These are phyloP conservation scores for Stylosanthes scabra DNA, from an alignment of 331 rosid genomes.

Conservation along the genomic window DNA sequence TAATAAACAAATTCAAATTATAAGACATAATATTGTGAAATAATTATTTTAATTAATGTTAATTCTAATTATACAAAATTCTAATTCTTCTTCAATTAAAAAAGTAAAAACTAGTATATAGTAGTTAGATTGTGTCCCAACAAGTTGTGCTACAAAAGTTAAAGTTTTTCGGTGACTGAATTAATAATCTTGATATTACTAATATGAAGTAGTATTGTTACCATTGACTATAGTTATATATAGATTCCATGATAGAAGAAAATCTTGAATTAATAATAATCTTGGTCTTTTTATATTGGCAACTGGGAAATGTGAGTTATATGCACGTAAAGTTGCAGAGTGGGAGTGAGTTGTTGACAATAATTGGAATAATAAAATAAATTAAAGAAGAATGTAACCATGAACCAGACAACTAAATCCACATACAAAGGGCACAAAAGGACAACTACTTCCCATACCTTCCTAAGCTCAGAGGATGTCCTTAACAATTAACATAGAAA, in stretches of 20 bases:
- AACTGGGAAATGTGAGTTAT: neutral
- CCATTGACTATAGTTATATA: neutral
- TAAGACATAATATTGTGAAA: too few relatives aligned
- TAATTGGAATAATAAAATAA: neutral
- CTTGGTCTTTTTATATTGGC: neutral
- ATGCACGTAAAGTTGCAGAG: slow-evolving; percentile 31
- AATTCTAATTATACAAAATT: too few relatives aligned
- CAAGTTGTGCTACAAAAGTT: neutral
- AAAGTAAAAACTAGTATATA: neutral
- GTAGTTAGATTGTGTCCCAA: neutral
- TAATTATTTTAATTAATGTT: too few relatives aligned
- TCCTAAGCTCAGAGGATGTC: neutral
- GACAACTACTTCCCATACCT: slow-evolving; percentile 25
- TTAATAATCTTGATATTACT: neutral
- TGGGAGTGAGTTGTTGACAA: slow-evolving; percentile 28
- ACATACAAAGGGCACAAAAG: slow-evolving; percentile 1
- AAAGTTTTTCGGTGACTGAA: neutral
- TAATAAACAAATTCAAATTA: too few relatives aligned
- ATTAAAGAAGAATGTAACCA: neutral
- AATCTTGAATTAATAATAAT: neutral
- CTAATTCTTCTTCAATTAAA: neutral
- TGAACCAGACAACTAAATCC: slow-evolving; percentile 6
- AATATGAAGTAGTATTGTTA: neutral
- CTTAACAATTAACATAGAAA: neutral
- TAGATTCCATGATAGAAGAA: neutral